Percentiles rank a stretch among this genome's conserved stretches.
These are phyloP conservation scores for Beauveria rudraprayagi DNA, from an alignment of 2,329 filamentous ascomycete species.

Conservation along the genomic window DNA sequence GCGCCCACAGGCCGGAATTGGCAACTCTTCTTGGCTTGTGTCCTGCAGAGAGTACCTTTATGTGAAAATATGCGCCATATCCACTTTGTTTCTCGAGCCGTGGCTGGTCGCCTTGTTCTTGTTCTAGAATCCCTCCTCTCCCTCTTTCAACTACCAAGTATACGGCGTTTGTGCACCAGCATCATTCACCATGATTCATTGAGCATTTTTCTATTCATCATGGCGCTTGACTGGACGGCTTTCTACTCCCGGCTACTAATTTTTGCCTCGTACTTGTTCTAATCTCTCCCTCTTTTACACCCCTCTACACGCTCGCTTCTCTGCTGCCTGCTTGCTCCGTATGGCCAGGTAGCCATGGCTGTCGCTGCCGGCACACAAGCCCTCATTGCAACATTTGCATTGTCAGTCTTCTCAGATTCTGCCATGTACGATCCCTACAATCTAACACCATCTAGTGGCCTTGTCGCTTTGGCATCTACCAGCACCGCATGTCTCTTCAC, in stretches of 20 bases:
- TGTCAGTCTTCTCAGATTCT: constrained; percentile 33
- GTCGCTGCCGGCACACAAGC: constrained; percentile 37
- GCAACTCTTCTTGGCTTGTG: background rate
- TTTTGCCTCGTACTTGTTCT: constrained; percentile 16
- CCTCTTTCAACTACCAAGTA: constrained; percentile 10
- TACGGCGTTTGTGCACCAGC: background rate
- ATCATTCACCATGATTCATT: background rate
- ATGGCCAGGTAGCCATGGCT: constrained; percentile 32
- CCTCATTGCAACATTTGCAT: constrained; percentile 45
- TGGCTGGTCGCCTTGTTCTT: background rate
- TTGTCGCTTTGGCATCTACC: constrained; percentile 44
- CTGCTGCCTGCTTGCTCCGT: background rate
- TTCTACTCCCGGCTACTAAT: background rate
- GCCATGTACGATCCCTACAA: background rate
- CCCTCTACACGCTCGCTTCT: constrained; percentile 18
- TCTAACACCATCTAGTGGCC: constrained; percentile 32
- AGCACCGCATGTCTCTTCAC: constrained; percentile 38
- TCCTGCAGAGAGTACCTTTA: background rate
- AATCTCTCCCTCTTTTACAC: constrained; percentile 23
- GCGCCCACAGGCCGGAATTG: background rate
- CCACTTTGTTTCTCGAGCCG: background rate
- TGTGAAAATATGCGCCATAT: background rate
- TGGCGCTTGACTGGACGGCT: background rate
- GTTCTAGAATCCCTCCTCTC: background rate
- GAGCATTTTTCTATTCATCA: background rate